Evolutionary conservation across 306 rosid species (phyloP).

Genomic region (Cucumis hystrix): DNA sequence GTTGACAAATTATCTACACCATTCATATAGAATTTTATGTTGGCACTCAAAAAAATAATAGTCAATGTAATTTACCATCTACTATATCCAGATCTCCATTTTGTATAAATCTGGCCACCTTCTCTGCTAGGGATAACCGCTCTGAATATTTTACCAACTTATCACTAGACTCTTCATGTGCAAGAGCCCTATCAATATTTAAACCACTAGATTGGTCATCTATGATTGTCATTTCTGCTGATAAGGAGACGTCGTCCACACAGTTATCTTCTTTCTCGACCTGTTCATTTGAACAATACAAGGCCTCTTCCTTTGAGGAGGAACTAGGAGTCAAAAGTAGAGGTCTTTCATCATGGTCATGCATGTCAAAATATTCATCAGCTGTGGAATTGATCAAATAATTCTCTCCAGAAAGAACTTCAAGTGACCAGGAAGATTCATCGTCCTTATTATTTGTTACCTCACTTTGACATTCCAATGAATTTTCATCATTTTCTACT

Average conservation of each 20-base stretch:
- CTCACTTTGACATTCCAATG: neutral
- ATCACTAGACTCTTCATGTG: constrained; percentile 22
- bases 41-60: neutral
- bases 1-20: neutral
- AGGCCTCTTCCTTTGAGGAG: constrained; percentile 18
- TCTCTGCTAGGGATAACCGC: constrained; percentile 40
- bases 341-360: neutral
- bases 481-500: neutral
- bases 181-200: constrained; percentile 9
- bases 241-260: constrained; percentile 20
- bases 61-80: constrained; percentile 41
- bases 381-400: neutral
- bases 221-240: constrained; percentile 9
- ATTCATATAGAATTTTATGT: neutral
- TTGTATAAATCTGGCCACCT: constrained; percentile 61
- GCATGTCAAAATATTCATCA: neutral
- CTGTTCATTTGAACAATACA: constrained; percentile 16
- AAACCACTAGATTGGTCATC: constrained; percentile 17
- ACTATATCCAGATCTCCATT: constrained; percentile 60
- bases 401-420: neutral
- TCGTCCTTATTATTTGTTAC: neutral
- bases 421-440: constrained; percentile 1
- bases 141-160: constrained; percentile 10
- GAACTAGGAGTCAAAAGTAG: constrained; percentile 11
- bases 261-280: constrained; percentile 17